Evolutionary conservation across 2,329 filamentous ascomycete genomes (phyloP).

Genomic region (Exserohilum rostratum): DNA sequence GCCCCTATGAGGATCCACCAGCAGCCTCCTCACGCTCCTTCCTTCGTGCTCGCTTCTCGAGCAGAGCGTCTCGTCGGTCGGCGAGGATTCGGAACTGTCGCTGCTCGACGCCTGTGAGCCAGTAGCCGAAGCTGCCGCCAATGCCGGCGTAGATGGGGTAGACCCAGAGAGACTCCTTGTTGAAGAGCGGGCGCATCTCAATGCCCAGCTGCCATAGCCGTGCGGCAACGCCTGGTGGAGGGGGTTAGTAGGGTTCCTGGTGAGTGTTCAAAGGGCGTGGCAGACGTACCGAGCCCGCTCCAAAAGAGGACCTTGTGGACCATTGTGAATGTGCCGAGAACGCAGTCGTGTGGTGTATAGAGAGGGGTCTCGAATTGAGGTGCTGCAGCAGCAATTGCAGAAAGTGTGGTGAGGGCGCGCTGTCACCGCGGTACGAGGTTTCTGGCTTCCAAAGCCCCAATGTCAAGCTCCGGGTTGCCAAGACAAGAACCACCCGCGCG

Average conservation of each 20-base stretch:
- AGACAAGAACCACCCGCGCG: slow-evolving; percentile 21
- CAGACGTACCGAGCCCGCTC: slow-evolving; percentile 83
- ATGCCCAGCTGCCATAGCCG: slow-evolving; percentile 97
- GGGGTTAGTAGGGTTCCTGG: slow-evolving; percentile 28
- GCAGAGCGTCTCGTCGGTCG: slow-evolving; percentile 77
- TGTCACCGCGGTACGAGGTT: slow-evolving; percentile 26
- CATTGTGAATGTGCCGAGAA: slow-evolving; percentile 45
- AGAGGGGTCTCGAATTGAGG: slow-evolving; percentile 11
- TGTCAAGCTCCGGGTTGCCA: slow-evolving; percentile 16
- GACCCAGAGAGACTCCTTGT: slow-evolving; percentile 80
- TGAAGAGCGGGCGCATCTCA: slow-evolving; percentile 96
- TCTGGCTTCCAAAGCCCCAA: slow-evolving; percentile 27
- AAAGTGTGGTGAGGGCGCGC: slow-evolving; percentile 29
- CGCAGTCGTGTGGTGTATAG: slow-evolving; percentile 5
- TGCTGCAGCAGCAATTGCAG: slow-evolving; percentile 20
- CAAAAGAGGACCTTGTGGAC: slow-evolving; percentile 74
- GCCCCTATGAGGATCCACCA: slow-evolving; percentile 7
- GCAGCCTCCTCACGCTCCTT: slow-evolving; percentile 65
- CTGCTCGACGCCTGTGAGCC: slow-evolving; percentile 88
- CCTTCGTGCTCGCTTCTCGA: slow-evolving; percentile 88
- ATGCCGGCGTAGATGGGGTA: slow-evolving; percentile 88
- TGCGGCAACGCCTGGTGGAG: slow-evolving; percentile 76
- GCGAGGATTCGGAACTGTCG: slow-evolving; percentile 77
- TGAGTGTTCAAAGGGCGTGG: slow-evolving; percentile 19
- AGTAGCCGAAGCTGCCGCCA: slow-evolving; percentile 94